Evolutionary conservation across 1,284 basidiomycete species (phyloP), one percentile per base, ranked within the genome.

Genomic region (Ustilago vetiveriae): DNA sequence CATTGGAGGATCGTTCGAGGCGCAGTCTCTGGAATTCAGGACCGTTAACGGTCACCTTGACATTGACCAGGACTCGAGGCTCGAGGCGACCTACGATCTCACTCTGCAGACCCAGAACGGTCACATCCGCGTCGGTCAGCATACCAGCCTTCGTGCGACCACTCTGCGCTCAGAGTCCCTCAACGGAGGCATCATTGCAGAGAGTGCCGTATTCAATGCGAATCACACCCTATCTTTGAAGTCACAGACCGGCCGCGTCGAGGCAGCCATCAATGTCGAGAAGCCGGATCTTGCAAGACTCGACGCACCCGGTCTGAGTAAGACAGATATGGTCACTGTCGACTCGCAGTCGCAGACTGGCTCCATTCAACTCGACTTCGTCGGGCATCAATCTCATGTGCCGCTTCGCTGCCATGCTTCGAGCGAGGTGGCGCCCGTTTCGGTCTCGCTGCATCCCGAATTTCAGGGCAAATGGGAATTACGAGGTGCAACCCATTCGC

Each of bases 391-490:
- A 29, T 30, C 56, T 1, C 51, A 52, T 14, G 68, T 75, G n/a
- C 47, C 67, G 17, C 55, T 77, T 19, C 42, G 47, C 16, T 68
- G 71, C n/a, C 50, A 29, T 17, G 75, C 55, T 2, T 44, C 53
- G 37, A 65, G 57, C 35, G 54, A 60, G 33, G 50, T 60, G 1
- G 74, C 64, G 13, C 26, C 41, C 6, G 68, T 70, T 5, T 47
- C 58, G 5, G 65, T 76, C 21, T 24, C 46, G 0, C 36, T 69
- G 29, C 60, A 60, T 37, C 46, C 62, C 21, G 59, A 58, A 27
- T 76, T 59, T 29, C 58, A 76, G 43, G 74, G 74, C n/a, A 37
- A 38, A 19, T 58, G 68, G 60, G 53, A 65, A 37, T 46, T 72
- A 19, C 44, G 54, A 6, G 74, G 74, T 23, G 58, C 69, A 4